Percentiles rank a stretch among this genome's conserved stretches.
phyloP scores from a whole-genome alignment of 2,329 filamentous ascomycete genomes.

The Cryphonectria parasitica region DNA sequence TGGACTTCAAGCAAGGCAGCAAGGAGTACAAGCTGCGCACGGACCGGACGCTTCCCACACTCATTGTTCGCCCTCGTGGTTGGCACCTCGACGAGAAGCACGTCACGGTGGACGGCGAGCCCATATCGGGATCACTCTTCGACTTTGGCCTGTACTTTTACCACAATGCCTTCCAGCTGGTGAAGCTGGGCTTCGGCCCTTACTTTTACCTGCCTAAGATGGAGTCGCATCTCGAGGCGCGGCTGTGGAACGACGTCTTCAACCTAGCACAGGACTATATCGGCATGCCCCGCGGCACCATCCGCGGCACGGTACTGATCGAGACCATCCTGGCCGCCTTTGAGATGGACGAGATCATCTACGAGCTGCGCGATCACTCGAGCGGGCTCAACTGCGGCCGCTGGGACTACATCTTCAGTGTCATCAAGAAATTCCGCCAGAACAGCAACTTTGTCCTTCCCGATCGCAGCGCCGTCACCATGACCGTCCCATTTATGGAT shows the following conservation, averaged over 20 bases:
- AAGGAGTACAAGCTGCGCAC: slow-evolving; percentile 98
- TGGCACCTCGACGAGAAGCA: slow-evolving; percentile 99
- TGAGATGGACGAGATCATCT: slow-evolving; percentile 99
- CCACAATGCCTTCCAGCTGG: slow-evolving; percentile 91
- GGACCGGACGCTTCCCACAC: slow-evolving; percentile 80
- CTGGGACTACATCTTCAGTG: slow-evolving; percentile 99
- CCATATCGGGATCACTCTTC: slow-evolving; percentile 89
- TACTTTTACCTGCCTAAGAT: slow-evolving; percentile 99
- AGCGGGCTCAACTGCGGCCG: slow-evolving; percentile 96
- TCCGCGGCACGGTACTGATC: slow-evolving; percentile 92
- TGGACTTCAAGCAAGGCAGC: slow-evolving; percentile 93
- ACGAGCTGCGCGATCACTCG: slow-evolving; percentile 95
- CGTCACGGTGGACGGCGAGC: slow-evolving; percentile 91
- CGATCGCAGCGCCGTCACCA: slow-evolving; percentile 88
- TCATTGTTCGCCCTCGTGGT: slow-evolving; percentile 92
- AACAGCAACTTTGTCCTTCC: slow-evolving; percentile 92
- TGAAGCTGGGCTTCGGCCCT: slow-evolving; percentile 82
- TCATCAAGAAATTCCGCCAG: slow-evolving; percentile 99
- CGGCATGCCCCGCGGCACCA: slow-evolving; percentile 85
- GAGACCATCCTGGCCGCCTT: slow-evolving; percentile 98
- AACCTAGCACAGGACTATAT: slow-evolving; percentile 94
- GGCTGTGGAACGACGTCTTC: slow-evolving; percentile 98
- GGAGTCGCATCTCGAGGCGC: slow-evolving; percentile 95
- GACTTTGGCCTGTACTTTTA: slow-evolving; percentile 99
- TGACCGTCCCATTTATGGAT: slow-evolving; percentile 99